Evolutionary conservation across 2,329 filamentous ascomycete genomes (phyloP), one percentile per base, ranked within the genome.

Genomic region (Botryosphaeria agaves): DNA sequence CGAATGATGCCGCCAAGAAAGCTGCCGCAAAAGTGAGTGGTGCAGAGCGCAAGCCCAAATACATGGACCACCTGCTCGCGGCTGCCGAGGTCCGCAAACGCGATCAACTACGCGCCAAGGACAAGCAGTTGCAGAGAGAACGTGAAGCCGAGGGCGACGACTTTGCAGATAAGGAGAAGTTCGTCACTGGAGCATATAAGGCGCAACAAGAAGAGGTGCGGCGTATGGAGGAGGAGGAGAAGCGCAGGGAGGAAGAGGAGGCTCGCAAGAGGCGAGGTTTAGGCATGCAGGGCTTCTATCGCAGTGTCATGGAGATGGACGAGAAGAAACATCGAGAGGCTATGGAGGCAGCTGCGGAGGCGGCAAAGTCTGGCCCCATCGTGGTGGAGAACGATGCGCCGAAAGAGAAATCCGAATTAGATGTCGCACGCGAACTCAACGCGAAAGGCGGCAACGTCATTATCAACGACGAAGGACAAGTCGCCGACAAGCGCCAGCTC

Each of bases 151-250:
- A 89, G 48, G 81, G 81, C 12, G 81, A 87, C 19, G 76, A 78
- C 45, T 89, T 73, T 43, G 76, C 68, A 0, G 81, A 76, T 43
- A 89, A 85, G 56, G 82, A 89, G 48, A 81, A 76, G 52, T 89
- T 89, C 41, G 82, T 89, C 19, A 89, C 81, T 0, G 76, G 73
- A 34, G 80, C 80, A 20, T 91, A 89, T 50, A 82, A 79, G 57
- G 65, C 67, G 45, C 80, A 87, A 47, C 79, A 85, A 45, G 78
- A 77, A 47, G 81, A 85, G 51, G 74, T 81, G 39, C 60, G 63
- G 40, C 59, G 63, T 32, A 46, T 80, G 6, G 78, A 85, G 45
- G 76, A 73, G 38, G 78, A 82, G 46, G 80, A 89, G 54, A 67
- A 62, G 46, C 55, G 51, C 34, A 60, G 64, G 34, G 75, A 81